Base-by-base conservation (phyloP, 164 flowering plant genomes). In the Litsea cubeba region DNA sequence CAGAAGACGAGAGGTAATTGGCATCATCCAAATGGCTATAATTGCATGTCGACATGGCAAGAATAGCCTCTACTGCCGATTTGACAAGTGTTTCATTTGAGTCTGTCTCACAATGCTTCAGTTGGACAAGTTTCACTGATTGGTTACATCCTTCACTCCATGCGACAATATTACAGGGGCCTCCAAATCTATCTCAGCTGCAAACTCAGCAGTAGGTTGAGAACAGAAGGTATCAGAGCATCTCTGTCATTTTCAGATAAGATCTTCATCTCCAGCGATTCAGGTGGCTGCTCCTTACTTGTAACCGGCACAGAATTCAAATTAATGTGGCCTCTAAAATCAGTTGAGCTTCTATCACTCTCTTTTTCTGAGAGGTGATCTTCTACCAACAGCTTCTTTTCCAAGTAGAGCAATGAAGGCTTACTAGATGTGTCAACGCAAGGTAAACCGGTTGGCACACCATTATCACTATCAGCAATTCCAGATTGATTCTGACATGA, bases 151-250 rank as follows among this genome's bases (percentile, higher is more conserved):
- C 23, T 69, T 77, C 28, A 78, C 85, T 8, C 72, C 67, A 58
- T 85, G 87, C 11, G 70, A 69, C 62, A 74, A 68, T 28, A 70
- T 70, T 15, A 54, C 60, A 5, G 88, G 85, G 40, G 86, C 87
- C 85, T 91, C 95, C 76, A 94, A 84, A 84, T 91, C 91, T 74
- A 90, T 87, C 63, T 75, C 87, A 12, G 72, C 46, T 17, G 63
- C 72, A 50, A 68, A 69, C 83, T 84, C 88, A 68, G 50, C 73
- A 7, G 17, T 62, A 40, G 64, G 68, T 67, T 79, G 76, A n/a
- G 79, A 80, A 50, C n/a, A 57, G 82, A 68, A 66, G 69, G 26
- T 26, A 12, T 51, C 22, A 82, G 74, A 80, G 76, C 78, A 67
- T 91, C 97, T 75, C 84, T 89, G 75, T 89, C 93, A 62, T 66